Base-by-base conservation (phyloP, 768 basidiomycete genomes). In the Leccinum boreale region DNA sequence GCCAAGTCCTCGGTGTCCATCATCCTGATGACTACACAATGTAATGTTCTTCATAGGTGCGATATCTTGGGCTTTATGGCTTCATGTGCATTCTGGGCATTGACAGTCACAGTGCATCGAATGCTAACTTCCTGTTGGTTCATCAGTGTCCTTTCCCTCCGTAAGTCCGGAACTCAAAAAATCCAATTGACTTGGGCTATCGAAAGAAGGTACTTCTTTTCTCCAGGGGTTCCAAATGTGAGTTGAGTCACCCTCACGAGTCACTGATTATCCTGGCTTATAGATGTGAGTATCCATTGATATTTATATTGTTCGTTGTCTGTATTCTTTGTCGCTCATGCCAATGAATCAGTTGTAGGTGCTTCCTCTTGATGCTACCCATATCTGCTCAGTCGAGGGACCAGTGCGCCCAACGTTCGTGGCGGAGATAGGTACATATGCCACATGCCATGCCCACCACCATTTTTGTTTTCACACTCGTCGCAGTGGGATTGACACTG, bases 241-340 rank as follows among this genome's bases (percentile, higher is more conserved):
- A 49, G n/a, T 60, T 17, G 8, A 36, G 15, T 36, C 15, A 17
- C 35, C 6, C 35, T 1, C 17, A 9, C 31, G 24, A 19, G 2
- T 3, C 5, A 33, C 3, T 53, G n/a, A 50, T 11, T 15, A 17
- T n/a, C 11, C 8, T 33, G 8, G 36, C 15, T 4, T 19, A 46
- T 14, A 63, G 62, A 19, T 65, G 62, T 61, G 15, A 61, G 62
- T 14, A 11, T 49, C 36, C 35, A 17, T 17, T 17, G 3, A 15
- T 3, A 17, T 15, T 36, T 11, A 4, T 8, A 36, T 36, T 36
- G 15, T 36, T 36, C 17, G 3, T 11, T 17, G 36, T 36, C 36
- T 36, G 17, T 3, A 36, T 17, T 36, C 36, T 9, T 39, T 39
- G 17, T 17, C 14, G 36, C 36, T 39, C 36, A 23, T 12, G 21